Conservation (phyloP, 208 protist genomes). For the Angomonas ambiguus region DNA sequence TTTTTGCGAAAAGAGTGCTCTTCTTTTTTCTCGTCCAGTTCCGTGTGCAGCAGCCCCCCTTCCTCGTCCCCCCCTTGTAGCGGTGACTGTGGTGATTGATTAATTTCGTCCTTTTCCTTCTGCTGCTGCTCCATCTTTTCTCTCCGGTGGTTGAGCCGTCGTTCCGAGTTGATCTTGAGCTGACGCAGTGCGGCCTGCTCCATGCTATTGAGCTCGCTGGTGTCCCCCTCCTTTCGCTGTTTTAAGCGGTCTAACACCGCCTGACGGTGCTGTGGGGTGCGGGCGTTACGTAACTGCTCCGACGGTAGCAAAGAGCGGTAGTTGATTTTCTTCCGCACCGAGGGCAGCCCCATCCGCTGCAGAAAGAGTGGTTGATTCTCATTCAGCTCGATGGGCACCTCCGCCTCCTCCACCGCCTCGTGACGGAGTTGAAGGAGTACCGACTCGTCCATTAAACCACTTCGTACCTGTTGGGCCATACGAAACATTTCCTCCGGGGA, state of each 20-base stretch:
- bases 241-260: conserved; percentile 62
- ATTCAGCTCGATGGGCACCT: conserved; percentile 77
- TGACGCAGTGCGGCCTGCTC: conserved; percentile 64
- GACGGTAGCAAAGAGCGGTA: conserved; percentile 76
- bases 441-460: conserved; percentile 76
- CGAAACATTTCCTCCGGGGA: conserved; percentile 86
- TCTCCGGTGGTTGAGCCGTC: conserved; percentile 55
- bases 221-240: conserved; percentile 44
- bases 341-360: conserved; percentile 48
- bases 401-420: conserved; percentile 58
- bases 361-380: conserved; percentile 80
- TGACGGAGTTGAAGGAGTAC: conserved; percentile 59
- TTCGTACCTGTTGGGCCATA: conserved; percentile 79
- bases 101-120: conserved; percentile 4
- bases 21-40: conserved; percentile 59
- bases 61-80: conserved; percentile 12
- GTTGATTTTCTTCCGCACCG: conserved; percentile 63
- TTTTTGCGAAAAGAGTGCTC: conserved; percentile 56
- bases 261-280: conserved; percentile 78
- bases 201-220: conserved; percentile 71
- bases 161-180: conserved; percentile 73
- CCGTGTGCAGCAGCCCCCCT: conserved; percentile 46
- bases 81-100: conserved; percentile 24
- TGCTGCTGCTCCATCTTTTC: conserved; percentile 32
- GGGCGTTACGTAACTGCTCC: conserved; percentile 69